phyloP scores from a whole-genome alignment of 352 stramenopile genomes.

The Phytophthora parvispora region DNA sequence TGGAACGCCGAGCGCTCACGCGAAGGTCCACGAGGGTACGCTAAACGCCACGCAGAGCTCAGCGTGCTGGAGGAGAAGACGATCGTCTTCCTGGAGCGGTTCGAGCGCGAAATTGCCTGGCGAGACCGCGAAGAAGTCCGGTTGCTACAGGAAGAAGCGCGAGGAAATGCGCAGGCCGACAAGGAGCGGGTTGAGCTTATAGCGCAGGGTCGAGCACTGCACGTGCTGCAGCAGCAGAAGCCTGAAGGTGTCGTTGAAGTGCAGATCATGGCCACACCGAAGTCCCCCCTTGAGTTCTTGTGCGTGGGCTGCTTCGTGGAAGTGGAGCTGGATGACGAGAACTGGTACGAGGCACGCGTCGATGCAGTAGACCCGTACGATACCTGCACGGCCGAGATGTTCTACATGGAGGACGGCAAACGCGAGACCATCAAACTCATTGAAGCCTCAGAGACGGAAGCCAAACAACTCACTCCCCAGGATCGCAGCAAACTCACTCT shows the following conservation, averaged over 20 bases:
- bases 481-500: conserved; percentile 32
- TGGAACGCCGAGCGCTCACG: conserved; percentile 69
- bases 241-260: conserved; percentile 68
- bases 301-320: conserved; percentile 58
- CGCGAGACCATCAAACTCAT: conserved; percentile 78
- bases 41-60: conserved; percentile 70
- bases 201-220: conserved; percentile 50
- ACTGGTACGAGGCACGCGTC: conserved; percentile 76
- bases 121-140: conserved; percentile 56
- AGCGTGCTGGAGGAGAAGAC: conserved; percentile 72
- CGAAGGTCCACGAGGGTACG: conserved; percentile 80
- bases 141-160: conserved; percentile 63
- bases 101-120: conserved; percentile 48
- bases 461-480: conserved; percentile 13
- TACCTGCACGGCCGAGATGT: conserved; percentile 65
- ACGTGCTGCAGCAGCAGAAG: conserved; percentile 72
- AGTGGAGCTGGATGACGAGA: conserved; percentile 79
- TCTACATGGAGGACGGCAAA: conserved; percentile 72
- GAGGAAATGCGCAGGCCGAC: conserved; percentile 46
- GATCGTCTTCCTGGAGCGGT: conserved; percentile 56
- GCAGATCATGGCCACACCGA: conserved; percentile 49
- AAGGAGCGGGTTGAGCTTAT: conserved; percentile 54
- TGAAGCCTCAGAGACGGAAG: conserved; percentile 35
- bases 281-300: conserved; percentile 81
- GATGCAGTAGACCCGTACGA: conserved; percentile 68